Conservation (phyloP, 176 grass and related monocot genomes). For the Typha latifolia region DNA sequence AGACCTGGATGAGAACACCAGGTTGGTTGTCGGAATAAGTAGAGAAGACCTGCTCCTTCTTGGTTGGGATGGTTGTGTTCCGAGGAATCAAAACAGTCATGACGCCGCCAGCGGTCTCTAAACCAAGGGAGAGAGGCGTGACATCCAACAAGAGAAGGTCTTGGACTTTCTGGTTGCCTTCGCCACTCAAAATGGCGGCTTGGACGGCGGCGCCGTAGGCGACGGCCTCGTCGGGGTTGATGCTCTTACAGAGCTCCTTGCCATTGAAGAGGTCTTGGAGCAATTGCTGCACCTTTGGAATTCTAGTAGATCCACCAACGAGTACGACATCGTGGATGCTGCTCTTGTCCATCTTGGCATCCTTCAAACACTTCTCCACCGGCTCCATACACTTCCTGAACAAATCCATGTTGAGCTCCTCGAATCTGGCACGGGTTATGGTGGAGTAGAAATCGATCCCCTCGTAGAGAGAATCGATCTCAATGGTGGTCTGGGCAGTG, state of each 20-base stretch:
- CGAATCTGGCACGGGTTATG: slow-evolving; percentile 62
- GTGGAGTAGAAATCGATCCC: slow-evolving; percentile 64
- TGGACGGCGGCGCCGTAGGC: slow-evolving; percentile 65
- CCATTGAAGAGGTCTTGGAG: slow-evolving; percentile 71
- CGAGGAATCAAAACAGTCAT: slow-evolving; percentile 64
- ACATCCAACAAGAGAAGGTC: slow-evolving; percentile 67
- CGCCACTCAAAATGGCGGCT: slow-evolving; percentile 61
- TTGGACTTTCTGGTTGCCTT: slow-evolving; percentile 60
- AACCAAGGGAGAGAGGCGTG: slow-evolving; percentile 62
- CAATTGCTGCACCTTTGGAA: slow-evolving; percentile 77
- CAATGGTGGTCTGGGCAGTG: slow-evolving; percentile 53
- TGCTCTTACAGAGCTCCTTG: slow-evolving; percentile 85
- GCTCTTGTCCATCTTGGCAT: slow-evolving; percentile 68
- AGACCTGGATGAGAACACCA: slow-evolving; percentile 64
- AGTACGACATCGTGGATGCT: slow-evolving; percentile 61
- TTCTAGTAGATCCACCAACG: slow-evolving; percentile 63
- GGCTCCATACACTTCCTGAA: slow-evolving; percentile 75
- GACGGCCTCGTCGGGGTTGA: slow-evolving; percentile 88
- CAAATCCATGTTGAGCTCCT: slow-evolving; percentile 82
- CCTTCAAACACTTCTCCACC: slow-evolving; percentile 61
- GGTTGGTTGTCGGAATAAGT: slow-evolving; percentile 72
- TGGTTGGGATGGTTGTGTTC: slow-evolving; percentile 73
- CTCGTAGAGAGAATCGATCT: slow-evolving; percentile 61
- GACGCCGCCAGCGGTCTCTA: slow-evolving; percentile 57
- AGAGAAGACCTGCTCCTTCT: slow-evolving; percentile 71